Conservation (phyloP, 2,329 filamentous ascomycete genomes). For the Hymenoscyphus fraxineus region DNA sequence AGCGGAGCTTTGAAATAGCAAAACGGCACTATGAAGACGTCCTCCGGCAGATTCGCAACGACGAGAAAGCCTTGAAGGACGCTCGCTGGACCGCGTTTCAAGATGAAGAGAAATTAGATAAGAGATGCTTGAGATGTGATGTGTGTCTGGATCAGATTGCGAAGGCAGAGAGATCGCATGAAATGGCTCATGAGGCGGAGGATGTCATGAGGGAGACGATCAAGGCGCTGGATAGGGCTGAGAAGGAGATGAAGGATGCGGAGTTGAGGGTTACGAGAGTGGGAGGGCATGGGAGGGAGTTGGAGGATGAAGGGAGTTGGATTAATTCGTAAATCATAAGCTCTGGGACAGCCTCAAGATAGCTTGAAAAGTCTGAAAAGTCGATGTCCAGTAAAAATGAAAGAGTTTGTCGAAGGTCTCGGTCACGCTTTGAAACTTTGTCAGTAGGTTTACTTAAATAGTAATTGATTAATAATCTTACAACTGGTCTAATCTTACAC, state of each 20-base stretch:
- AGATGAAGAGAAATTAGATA: neutral
- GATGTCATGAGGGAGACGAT: neutral
- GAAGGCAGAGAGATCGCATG: neutral
- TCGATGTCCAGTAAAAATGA: neutral
- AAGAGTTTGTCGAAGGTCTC: neutral
- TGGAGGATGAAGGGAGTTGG: neutral
- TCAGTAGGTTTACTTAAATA: neutral
- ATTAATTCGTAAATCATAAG: neutral
- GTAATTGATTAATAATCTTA: neutral
- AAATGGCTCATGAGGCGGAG: neutral
- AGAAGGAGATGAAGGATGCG: neutral
- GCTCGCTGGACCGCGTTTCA: neutral
- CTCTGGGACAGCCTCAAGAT: neutral
- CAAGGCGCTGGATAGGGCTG: neutral
- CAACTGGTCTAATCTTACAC: neutral
- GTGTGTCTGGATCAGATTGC: neutral
- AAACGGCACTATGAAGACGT: neutral
- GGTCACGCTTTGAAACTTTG: neutral
- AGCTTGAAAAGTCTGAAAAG: neutral
- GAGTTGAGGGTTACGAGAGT: neutral
- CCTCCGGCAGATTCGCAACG: neutral
- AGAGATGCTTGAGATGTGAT: neutral
- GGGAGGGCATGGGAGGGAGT: neutral
- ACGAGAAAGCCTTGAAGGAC: neutral
- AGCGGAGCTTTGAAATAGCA: neutral